Base-by-base conservation (phyloP, 2,329 filamentous ascomycete species). In the Colletotrichum tropicicola region DNA sequence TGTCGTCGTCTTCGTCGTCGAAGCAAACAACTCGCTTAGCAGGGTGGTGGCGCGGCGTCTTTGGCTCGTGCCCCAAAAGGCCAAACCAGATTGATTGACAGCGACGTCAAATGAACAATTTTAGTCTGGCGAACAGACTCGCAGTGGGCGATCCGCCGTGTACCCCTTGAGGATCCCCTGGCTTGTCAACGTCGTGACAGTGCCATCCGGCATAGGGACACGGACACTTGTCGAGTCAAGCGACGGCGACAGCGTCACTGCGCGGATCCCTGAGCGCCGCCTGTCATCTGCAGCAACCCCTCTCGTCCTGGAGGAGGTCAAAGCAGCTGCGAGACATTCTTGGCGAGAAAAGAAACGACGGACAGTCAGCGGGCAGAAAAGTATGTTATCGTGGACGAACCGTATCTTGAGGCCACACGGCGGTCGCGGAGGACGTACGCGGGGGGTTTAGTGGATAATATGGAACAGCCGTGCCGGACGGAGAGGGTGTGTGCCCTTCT, bases 121-220 rank as follows among this genome's bases (percentile, higher is more conserved):
- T 63, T 28, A 37, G 37, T n/a, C 37, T 15, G 27, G 60, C 48
- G 57, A 54, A 61, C 49, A 61, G 61, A 65, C 43, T 47, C 49
- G n/a, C 23, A n/a, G 23, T 43, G 35, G 43, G 43, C 43, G 49
- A 54, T 55, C 61, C 57, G 57, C 28, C 37, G 32, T 28, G 17
- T 51, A 27, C 6, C n/a, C 48, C 32, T 25, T 23, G 44, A 55
- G 62, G 57, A 61, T 55, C 23, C 62, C 62, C 57, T 56, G 51
- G 62, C 62, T 45, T 65, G 62, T 62, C 62, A 65, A 44, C 44
- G 44, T 56, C 62, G 44, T 51, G 56, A 41, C 62, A 56, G 37
- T 27, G 47, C 35, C 28, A 30, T 56, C 37, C 13, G 23, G 49
- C 21, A 27, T 37, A 48, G 49, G 52, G 57, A 45, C 49, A 61